Conservation (phyloP, 805 yeast species). For the Candida alai region DNA sequence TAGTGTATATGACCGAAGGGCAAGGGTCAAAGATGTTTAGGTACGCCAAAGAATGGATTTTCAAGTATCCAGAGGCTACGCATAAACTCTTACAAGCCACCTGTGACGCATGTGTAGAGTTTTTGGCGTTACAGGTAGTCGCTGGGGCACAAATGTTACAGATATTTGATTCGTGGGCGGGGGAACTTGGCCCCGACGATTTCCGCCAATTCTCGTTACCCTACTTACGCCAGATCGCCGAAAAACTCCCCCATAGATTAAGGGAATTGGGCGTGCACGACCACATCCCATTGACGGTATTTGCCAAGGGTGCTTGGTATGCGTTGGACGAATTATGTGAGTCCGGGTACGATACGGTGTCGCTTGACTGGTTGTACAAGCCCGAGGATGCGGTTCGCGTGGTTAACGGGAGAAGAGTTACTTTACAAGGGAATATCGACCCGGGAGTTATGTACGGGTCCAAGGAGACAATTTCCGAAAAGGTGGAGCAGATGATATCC, state of each 20-base stretch:
- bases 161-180: slow-evolving; percentile 97
- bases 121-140: slow-evolving; percentile 86
- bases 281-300: slow-evolving; percentile 79
- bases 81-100: slow-evolving; percentile 69
- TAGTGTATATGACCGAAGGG: slow-evolving; percentile 97
- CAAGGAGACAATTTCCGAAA: slow-evolving; percentile 69
- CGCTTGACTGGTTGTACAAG: slow-evolving; percentile 86
- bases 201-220: slow-evolving; percentile 88
- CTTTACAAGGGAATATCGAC: slow-evolving; percentile 91
- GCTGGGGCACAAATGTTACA: slow-evolving; percentile 99
- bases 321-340: slow-evolving; percentile 83
- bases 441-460: slow-evolving; percentile 95
- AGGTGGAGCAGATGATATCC: slow-evolving; percentile 81
- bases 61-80: slow-evolving; percentile 68
- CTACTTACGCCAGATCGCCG: slow-evolving; percentile 72
- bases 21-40: slow-evolving; percentile 92
- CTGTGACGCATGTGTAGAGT: slow-evolving; percentile 87
- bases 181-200: slow-evolving; percentile 89
- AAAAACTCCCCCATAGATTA: slow-evolving; percentile 64
- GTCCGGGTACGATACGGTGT: slow-evolving; percentile 80
- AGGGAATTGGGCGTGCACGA: slow-evolving; percentile 67
- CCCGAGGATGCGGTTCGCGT: slow-evolving; percentile 81
- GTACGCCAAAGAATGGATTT: slow-evolving; percentile 90
- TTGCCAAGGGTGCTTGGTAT: slow-evolving; percentile 97
- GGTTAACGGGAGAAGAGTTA: slow-evolving; percentile 66